Evolutionary conservation across 2,329 filamentous ascomycete genomes (phyloP).

Genomic region (Teratosphaeria viscida): DNA sequence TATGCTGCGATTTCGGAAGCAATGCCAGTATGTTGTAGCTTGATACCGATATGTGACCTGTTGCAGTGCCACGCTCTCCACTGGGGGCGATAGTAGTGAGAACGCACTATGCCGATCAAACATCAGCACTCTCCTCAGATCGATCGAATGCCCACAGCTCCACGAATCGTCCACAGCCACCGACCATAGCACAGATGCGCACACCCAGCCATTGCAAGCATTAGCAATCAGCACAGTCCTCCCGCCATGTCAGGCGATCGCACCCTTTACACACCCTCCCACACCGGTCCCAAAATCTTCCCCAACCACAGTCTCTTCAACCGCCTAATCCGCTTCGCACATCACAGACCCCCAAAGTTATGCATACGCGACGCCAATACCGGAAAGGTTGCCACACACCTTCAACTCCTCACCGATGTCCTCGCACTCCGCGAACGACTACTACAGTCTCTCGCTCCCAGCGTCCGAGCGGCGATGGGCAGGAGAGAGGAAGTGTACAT

Average conservation of each 20-base stretch:
- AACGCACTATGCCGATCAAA: not conserved
- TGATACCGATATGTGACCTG: not conserved
- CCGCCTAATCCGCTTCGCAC: slow-evolving; percentile 31
- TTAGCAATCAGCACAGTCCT: not conserved
- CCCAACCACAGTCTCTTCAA: slow-evolving; percentile 29
- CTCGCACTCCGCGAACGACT: slow-evolving; percentile 33
- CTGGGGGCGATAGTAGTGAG: not conserved
- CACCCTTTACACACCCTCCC: slow-evolving; percentile 13
- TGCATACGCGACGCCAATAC: slow-evolving; percentile 32
- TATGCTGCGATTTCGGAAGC: not conserved
- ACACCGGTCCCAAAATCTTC: slow-evolving; percentile 17
- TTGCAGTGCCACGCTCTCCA: not conserved
- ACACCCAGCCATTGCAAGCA: not conserved
- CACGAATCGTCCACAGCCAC: not conserved
- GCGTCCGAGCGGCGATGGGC: slow-evolving; percentile 21
- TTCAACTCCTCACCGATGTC: slow-evolving; percentile 36
- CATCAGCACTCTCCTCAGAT: not conserved
- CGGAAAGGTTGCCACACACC: slow-evolving; percentile 28
- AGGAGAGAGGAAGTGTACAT: slow-evolving; percentile 33
- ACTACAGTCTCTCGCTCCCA: slow-evolving; percentile 19
- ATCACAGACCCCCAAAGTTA: slow-evolving; percentile 24
- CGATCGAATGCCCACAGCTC: not conserved
- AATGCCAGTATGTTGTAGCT: not conserved
- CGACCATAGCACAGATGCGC: not conserved
- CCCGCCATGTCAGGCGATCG: slow-evolving; percentile 14